Percentiles rank a stretch among this genome's conserved stretches.
phyloP scores from a whole-genome alignment of 2,329 filamentous ascomycete species.

The Neodidymelliopsis sp. region DNA sequence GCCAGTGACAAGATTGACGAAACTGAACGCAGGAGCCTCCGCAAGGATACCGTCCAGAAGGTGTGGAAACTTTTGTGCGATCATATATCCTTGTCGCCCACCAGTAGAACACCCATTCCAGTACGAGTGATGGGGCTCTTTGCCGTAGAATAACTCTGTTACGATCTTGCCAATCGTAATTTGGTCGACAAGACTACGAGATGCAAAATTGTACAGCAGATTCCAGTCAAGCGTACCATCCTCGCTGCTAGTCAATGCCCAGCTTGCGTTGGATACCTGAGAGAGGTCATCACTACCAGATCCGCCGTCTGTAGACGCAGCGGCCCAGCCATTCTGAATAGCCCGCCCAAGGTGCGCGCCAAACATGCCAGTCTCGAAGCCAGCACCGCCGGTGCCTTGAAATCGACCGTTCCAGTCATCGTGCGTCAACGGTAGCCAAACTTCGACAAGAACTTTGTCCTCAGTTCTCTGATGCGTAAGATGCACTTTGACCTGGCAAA shows the following conservation, averaged over 20 bases:
- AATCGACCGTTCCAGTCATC: constrained; percentile 45
- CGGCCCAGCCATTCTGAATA: constrained; percentile 41
- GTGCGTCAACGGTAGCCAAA: constrained; percentile 39
- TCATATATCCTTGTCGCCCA: constrained; percentile 45
- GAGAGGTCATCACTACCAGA: constrained; percentile 21
- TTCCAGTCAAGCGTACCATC: constrained; percentile 38
- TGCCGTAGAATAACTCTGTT: constrained; percentile 45
- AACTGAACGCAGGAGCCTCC: constrained; percentile 40
- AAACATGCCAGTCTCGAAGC: constrained; percentile 39
- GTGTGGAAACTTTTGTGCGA: constrained; percentile 44
- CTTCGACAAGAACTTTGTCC: constrained; percentile 36
- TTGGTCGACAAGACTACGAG: constrained; percentile 47
- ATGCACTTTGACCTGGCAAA: constrained; percentile 35
- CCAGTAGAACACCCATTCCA: constrained; percentile 48
- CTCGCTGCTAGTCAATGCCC: constrained; percentile 25
- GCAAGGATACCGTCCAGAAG: constrained; percentile 47
- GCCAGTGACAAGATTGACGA: constrained; percentile 28
- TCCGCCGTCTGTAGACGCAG: constrained; percentile 45
- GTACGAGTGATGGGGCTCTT: constrained; percentile 42
- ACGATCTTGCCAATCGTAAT: constrained; percentile 45
- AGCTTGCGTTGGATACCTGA: constrained; percentile 23
- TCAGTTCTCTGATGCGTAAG: constrained; percentile 29
- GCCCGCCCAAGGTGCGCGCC: constrained; percentile 33
- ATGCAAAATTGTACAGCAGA: constrained; percentile 49
- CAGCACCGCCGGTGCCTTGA: constrained; percentile 43